Evolutionary conservation across 805 yeast genomes (phyloP).

Genomic region (Lipomyces chichibuensis): DNA sequence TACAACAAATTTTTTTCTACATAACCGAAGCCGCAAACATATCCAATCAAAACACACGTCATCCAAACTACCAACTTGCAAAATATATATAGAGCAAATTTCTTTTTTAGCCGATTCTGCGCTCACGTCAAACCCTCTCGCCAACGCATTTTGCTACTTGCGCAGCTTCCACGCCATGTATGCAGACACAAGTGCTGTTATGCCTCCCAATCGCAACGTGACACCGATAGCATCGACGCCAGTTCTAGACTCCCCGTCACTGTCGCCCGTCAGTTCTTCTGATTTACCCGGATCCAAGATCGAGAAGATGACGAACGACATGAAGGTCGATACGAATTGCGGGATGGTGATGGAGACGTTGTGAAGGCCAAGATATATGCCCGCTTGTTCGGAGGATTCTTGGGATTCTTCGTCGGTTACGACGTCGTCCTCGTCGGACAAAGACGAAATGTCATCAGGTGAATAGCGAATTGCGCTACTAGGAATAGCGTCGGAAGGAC

Average conservation of each 20-base stretch:
- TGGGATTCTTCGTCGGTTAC: conserved; percentile 7
- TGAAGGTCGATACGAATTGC: conserved; percentile 47
- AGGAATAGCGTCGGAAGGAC: conserved; percentile 1
- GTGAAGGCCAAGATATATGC: conserved; percentile 48
- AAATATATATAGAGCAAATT: background rate
- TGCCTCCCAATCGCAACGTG: conserved; percentile 46
- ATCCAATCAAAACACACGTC: no score
- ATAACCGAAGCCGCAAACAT: no score
- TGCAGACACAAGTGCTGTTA: conserved; percentile 45
- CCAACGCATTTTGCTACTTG: background rate
- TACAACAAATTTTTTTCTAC: no score
- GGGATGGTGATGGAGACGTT: conserved; percentile 48
- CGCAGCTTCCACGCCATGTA: conserved; percentile 35
- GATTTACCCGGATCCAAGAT: conserved; percentile 36
- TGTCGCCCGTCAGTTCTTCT: conserved; percentile 30
- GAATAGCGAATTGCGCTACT: background rate
- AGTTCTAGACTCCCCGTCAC: conserved; percentile 35
- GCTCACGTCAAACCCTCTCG: background rate
- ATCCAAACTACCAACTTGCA: background rate
- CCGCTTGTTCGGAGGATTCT: conserved; percentile 41
- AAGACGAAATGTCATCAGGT: background rate
- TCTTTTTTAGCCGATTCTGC: background rate
- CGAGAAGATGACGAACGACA: conserved; percentile 46
- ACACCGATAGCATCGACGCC: conserved; percentile 47
- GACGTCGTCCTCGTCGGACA: conserved; percentile 18